These are phyloP conservation scores for Paecilomyces formosus DNA, from an alignment of 2,329 filamentous ascomycete species.

Conservation along the genomic window DNA sequence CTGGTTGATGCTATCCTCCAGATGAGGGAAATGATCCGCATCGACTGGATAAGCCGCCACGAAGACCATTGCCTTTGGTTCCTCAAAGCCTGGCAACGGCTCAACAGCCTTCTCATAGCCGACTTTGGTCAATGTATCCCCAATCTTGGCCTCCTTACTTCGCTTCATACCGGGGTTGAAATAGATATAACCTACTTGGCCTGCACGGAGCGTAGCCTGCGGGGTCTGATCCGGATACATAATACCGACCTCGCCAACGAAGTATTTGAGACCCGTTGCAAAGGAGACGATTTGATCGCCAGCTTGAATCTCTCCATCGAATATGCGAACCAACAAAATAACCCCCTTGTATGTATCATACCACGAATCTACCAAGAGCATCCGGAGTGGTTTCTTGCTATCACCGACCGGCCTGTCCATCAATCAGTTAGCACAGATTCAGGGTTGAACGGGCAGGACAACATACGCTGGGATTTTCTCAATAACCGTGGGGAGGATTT, in stretches of 20 bases:
- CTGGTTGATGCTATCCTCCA: slow-evolving; percentile 91
- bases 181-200: slow-evolving; percentile 91
- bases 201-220: slow-evolving; percentile 72
- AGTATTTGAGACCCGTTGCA: slow-evolving; percentile 82
- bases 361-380: slow-evolving; percentile 95
- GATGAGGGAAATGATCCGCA: slow-evolving; percentile 73
- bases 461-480: slow-evolving; percentile 66
- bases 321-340: slow-evolving; percentile 80
- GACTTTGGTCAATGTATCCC: slow-evolving; percentile 84
- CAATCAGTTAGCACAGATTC: slow-evolving; percentile 11
- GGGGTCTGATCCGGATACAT: slow-evolving; percentile 86
- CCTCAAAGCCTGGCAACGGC: slow-evolving; percentile 85
- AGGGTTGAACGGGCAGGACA: not conserved
- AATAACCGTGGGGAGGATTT: slow-evolving; percentile 78
- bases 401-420: slow-evolving; percentile 59
- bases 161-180: slow-evolving; percentile 99
- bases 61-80: slow-evolving; percentile 98
- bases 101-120: slow-evolving; percentile 70
- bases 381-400: slow-evolving; percentile 61
- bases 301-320: slow-evolving; percentile 74
- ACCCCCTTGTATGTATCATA: slow-evolving; percentile 96
- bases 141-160: slow-evolving; percentile 90
- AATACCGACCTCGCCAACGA: slow-evolving; percentile 91
- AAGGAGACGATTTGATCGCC: slow-evolving; percentile 85
- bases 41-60: slow-evolving; percentile 94